Percentiles rank a stretch among this genome's conserved stretches.
Conservation (phyloP, 2,329 filamentous ascomycete species). For the Penicillium capsulatum region DNA sequence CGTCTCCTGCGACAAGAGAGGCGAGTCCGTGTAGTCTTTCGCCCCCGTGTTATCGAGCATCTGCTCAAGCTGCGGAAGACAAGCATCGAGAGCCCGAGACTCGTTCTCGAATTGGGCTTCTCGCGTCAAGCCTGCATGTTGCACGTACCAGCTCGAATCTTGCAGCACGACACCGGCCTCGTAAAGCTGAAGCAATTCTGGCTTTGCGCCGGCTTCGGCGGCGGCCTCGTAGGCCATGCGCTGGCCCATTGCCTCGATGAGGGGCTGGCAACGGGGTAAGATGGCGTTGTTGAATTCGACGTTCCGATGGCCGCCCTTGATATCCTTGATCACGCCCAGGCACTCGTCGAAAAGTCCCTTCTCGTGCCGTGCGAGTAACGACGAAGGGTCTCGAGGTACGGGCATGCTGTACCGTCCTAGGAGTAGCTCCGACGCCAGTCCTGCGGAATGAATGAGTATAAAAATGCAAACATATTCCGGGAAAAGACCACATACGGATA, state of each 20-base stretch:
- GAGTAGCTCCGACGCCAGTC: conserved; percentile 25
- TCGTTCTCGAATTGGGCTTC: conserved; percentile 11
- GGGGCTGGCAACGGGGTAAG: background rate
- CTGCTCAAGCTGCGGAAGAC: conserved; percentile 9
- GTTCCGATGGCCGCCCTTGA: conserved; percentile 2
- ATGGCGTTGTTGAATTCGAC: conserved; percentile 3
- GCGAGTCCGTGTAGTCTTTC: background rate
- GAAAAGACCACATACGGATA: conserved; percentile 17
- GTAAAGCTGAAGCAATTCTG: conserved; percentile 3
- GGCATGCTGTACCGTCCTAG: conserved; percentile 24
- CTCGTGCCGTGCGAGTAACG: conserved; percentile 21
- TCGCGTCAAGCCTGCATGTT: conserved; percentile 7
- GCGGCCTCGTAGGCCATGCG: conserved; percentile 7
- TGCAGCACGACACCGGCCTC: conserved; percentile 5
- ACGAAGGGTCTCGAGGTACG: conserved; percentile 5
- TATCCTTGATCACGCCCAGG: background rate
- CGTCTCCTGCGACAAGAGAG: background rate
- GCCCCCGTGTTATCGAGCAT: conserved; percentile 6
- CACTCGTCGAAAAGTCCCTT: conserved; percentile 16
- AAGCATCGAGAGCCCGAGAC: conserved; percentile 7
- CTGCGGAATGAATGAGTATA: conserved; percentile 7
- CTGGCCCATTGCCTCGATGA: conserved; percentile 3
- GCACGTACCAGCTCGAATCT: conserved; percentile 8
- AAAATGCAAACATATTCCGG: background rate
- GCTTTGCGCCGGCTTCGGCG: background rate